phyloP scores from a whole-genome alignment of 305 asterid species.

The Andrographis paniculata region DNA sequence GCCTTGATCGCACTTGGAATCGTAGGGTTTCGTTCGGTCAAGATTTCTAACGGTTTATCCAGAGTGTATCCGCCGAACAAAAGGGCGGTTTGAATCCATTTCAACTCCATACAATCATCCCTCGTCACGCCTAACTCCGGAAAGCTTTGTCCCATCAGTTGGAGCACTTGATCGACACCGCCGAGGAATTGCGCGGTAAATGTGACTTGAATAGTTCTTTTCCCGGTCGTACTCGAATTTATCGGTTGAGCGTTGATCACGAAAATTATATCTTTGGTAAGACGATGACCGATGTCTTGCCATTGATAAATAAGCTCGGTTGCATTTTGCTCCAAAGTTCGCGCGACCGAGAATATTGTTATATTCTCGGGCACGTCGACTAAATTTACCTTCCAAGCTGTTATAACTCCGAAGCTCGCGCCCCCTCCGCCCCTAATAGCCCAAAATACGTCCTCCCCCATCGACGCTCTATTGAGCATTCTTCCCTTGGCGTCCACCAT shows the following conservation, averaged over 20 bases:
- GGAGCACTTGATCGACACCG: slow-evolving; percentile 4
- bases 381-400: slow-evolving; percentile 22
- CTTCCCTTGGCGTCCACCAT: no score
- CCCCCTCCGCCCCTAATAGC: slow-evolving; percentile 37
- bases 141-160: slow-evolving; percentile 13
- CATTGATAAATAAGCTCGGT: slow-evolving; percentile 12
- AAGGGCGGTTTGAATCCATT: slow-evolving; percentile 27
- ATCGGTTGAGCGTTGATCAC: not conserved
- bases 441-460: slow-evolving; percentile 38
- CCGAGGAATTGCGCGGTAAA: slow-evolving; percentile 22
- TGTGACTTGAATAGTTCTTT: not conserved
- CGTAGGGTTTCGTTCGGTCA: slow-evolving; percentile 16
- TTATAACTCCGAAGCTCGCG: slow-evolving; percentile 28
- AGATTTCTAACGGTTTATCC: slow-evolving; percentile 4
- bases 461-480: no score
- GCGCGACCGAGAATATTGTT: not conserved
- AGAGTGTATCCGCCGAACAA: slow-evolving; percentile 13
- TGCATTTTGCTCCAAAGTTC: slow-evolving; percentile 17
- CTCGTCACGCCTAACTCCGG: slow-evolving; percentile 25
- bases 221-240: not conserved
- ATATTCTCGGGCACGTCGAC: slow-evolving; percentile 19
- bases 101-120: slow-evolving; percentile 27
- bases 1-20: not conserved
- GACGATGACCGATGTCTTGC: slow-evolving; percentile 16
- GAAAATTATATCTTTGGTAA: slow-evolving; percentile 3